Evolutionary conservation across 2,329 filamentous ascomycete species (phyloP).

Genomic region (Allantophomopsis cytisporea): DNA sequence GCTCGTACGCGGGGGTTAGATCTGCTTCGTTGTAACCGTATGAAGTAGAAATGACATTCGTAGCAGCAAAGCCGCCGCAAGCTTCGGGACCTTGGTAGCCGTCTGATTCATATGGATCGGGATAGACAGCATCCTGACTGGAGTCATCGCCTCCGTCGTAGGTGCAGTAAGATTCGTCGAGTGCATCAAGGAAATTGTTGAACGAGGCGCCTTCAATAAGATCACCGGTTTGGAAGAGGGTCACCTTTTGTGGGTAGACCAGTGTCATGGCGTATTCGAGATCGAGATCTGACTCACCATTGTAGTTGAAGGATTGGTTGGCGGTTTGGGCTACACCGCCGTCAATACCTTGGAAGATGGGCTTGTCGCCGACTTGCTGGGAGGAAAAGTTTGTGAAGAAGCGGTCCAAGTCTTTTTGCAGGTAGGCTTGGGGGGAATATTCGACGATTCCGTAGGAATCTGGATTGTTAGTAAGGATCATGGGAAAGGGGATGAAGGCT

Average conservation of each 20-base stretch:
- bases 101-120: constrained; percentile 3
- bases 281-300: constrained; percentile 21
- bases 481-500: not conserved
- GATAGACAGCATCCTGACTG: constrained; percentile 1
- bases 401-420: constrained; percentile 30
- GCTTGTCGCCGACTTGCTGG: constrained; percentile 23
- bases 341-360: constrained; percentile 10
- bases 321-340: not conserved
- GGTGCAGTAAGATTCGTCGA: constrained; percentile 30
- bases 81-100: constrained; percentile 23
- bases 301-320: constrained; percentile 13
- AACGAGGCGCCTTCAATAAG: constrained; percentile 11
- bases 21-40: constrained; percentile 53
- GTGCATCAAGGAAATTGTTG: constrained; percentile 22
- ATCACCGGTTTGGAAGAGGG: constrained; percentile 32
- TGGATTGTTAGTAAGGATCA: not conserved
- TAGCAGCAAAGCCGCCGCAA: constrained; percentile 29
- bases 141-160: constrained; percentile 23
- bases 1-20: constrained; percentile 44
- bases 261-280: constrained; percentile 30
- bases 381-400: constrained; percentile 17
- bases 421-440: constrained; percentile 36
- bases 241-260: constrained; percentile 34
- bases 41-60: constrained; percentile 40
- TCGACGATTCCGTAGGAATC: constrained; percentile 34